These are phyloP conservation scores for Botryobasidium botryosum DNA, from an alignment of 768 basidiomycete genomes.

Conservation along the genomic window DNA sequence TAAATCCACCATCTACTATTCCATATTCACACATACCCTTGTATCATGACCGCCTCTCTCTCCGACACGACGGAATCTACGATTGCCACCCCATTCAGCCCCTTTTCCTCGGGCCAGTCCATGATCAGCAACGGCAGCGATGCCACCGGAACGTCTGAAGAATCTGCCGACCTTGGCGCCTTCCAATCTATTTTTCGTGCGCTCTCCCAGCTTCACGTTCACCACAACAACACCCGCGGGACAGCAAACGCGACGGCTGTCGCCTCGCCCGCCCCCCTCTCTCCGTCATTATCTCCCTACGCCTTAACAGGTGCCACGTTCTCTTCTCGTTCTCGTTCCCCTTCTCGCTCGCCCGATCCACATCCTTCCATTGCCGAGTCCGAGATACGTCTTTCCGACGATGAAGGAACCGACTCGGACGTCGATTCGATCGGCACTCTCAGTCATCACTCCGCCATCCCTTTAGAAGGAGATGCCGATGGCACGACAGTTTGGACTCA, in stretches of 20 bases:
- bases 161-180: slow-evolving; percentile 11
- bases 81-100: slow-evolving; percentile 11
- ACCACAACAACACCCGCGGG: slow-evolving; percentile 6
- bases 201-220: slow-evolving; percentile 10
- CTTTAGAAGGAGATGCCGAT: not conserved
- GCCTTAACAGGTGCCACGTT: not conserved
- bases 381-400: not conserved
- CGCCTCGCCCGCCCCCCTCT: not conserved
- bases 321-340: not conserved
- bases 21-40: too few relatives aligned
- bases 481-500: not conserved
- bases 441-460: not conserved
- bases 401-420: too few relatives aligned
- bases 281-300: not conserved
- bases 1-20: too few relatives aligned
- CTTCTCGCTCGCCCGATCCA: not conserved
- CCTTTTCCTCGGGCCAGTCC: slow-evolving; percentile 11
- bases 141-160: slow-evolving; percentile 8
- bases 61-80: slow-evolving; percentile 8
- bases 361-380: not conserved
- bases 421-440: too few relatives aligned
- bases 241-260: too few relatives aligned
- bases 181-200: slow-evolving; percentile 11
- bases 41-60: slow-evolving; percentile 3
- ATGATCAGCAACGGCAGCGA: slow-evolving; percentile 10